phyloP scores from a whole-genome alignment of 805 yeast species.

The Starmerella riodocensis region DNA sequence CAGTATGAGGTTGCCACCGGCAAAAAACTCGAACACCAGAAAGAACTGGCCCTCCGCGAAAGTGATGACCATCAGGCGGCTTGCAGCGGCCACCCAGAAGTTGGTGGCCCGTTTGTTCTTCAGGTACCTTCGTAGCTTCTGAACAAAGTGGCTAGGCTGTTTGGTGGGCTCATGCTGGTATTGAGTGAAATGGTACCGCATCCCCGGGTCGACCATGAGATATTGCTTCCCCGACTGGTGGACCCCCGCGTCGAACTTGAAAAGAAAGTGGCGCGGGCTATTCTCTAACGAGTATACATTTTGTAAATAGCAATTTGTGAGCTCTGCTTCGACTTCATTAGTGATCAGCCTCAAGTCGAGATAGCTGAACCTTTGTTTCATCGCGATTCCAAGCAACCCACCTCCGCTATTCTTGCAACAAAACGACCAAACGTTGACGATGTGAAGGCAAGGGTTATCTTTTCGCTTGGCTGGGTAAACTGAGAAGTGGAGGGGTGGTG shows the following conservation, averaged over 20 bases:
- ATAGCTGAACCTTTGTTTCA: conserved; percentile 73
- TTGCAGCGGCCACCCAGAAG: conserved; percentile 61
- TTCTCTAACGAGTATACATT: conserved; percentile 73
- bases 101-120: conserved; percentile 65
- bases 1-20: conserved; percentile 82
- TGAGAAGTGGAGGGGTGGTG: too few relatives aligned
- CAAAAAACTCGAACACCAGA: conserved; percentile 78
- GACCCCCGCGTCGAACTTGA: conserved; percentile 51
- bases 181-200: conserved; percentile 62
- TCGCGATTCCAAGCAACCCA: too few relatives aligned
- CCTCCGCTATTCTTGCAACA: too few relatives aligned
- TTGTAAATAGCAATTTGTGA: conserved; percentile 59
- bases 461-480: too few relatives aligned
- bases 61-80: conserved; percentile 69
- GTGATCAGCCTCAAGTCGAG: conserved; percentile 64
- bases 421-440: too few relatives aligned
- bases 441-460: too few relatives aligned
- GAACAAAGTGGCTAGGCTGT: conserved; percentile 72
- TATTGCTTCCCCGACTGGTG: conserved; percentile 64
- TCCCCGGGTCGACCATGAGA: conserved; percentile 75
- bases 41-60: conserved; percentile 71
- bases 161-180: conserved; percentile 71
- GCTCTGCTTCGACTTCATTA: conserved; percentile 44
- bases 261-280: conserved; percentile 55
- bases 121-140: conserved; percentile 74